phyloP scores from a whole-genome alignment of 2,329 filamentous ascomycete species.

The Bimuria novae-zelandiae region DNA sequence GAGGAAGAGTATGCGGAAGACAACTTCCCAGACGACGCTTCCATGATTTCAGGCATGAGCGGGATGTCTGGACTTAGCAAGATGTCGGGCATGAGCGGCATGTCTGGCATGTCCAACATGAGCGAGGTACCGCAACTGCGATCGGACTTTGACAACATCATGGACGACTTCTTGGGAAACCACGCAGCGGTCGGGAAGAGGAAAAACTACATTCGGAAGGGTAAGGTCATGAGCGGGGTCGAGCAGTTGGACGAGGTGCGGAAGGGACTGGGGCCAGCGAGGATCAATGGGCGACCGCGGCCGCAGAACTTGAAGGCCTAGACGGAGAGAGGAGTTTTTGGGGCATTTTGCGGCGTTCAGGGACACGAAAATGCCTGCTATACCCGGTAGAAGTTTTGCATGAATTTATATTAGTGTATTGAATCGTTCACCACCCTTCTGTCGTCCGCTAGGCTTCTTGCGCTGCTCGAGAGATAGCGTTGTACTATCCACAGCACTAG shows the following conservation, averaged over 20 bases:
- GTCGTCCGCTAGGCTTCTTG: background rate
- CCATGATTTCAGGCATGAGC: slow-evolving; percentile 54
- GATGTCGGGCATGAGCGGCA: slow-evolving; percentile 33
- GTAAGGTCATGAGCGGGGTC: slow-evolving; percentile 78
- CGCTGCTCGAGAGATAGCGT: background rate
- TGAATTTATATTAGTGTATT: slow-evolving; percentile 1
- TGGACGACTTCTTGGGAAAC: slow-evolving; percentile 88
- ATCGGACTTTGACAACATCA: slow-evolving; percentile 82
- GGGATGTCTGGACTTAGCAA: slow-evolving; percentile 56
- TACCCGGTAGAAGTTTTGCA: slow-evolving; percentile 6
- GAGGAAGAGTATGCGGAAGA: slow-evolving; percentile 74
- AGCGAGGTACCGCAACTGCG: slow-evolving; percentile 61
- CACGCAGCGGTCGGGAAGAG: slow-evolving; percentile 74
- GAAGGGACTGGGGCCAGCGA: slow-evolving; percentile 75
- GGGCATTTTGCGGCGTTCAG: slow-evolving; percentile 2
- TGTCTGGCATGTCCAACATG: slow-evolving; percentile 38
- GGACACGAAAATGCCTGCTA: slow-evolving; percentile 6
- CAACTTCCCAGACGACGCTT: slow-evolving; percentile 50
- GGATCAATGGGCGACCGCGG: slow-evolving; percentile 50
- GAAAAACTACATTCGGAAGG: slow-evolving; percentile 75
- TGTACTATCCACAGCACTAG: too few species aligned
- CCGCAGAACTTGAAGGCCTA: slow-evolving; percentile 21
- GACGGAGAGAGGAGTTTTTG: too few species aligned
- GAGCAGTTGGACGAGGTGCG: slow-evolving; percentile 91
- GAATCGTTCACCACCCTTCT: background rate